Conservation (phyloP, 1,284 basidiomycete species). For the Lentinula novae-zelandiae region DNA sequence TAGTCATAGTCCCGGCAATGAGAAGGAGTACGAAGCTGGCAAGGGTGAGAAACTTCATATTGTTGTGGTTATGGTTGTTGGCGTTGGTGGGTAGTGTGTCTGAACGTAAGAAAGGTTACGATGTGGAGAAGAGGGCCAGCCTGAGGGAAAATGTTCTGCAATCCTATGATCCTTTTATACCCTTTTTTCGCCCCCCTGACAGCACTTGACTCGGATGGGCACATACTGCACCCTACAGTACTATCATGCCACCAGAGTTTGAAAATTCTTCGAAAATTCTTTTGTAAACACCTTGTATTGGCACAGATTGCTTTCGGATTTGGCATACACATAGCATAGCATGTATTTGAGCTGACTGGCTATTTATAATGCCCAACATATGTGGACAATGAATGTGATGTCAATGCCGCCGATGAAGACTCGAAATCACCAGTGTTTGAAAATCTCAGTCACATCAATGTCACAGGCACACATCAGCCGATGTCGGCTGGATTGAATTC, state of each 20-base stretch:
- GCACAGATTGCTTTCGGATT: background rate
- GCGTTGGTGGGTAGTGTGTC: too few species aligned
- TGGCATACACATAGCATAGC: background rate
- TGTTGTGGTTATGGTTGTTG: too few species aligned
- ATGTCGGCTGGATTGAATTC: too few species aligned
- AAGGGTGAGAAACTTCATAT: too few species aligned
- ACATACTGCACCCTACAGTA: background rate
- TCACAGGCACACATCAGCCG: background rate
- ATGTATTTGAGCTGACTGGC: background rate
- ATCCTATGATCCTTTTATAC: too few species aligned
- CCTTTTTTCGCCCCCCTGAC: too few species aligned
- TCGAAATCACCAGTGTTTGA: background rate
- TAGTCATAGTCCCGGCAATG: too few species aligned
- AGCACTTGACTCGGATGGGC: too few species aligned
- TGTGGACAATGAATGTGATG: background rate
- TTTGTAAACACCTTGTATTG: background rate
- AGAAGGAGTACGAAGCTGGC: too few species aligned
- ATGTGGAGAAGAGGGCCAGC: too few species aligned
- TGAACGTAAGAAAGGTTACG: too few species aligned
- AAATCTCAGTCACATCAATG: background rate
- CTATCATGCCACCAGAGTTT: background rate
- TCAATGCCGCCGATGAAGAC: background rate
- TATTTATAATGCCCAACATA: background rate
- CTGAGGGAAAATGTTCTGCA: too few species aligned
- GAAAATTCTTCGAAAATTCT: background rate